Conservation (phyloP, 352 stramenopile genomes). For the Phytophthora syringae region DNA sequence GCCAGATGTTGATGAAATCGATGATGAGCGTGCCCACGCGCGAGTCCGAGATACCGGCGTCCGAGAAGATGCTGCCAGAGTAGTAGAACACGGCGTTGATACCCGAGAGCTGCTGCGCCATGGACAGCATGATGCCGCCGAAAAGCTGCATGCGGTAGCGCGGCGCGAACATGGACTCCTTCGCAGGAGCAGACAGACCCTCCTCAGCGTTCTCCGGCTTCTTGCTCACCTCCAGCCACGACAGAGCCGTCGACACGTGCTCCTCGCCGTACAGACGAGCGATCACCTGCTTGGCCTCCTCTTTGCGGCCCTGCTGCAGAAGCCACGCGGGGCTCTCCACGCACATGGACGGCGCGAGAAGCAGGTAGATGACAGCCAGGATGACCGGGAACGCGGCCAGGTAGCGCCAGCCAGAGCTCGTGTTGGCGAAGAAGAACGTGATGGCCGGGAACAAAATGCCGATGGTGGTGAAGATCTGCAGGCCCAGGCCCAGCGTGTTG, state of each 20-base stretch:
- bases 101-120: too few relatives aligned
- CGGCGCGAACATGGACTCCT: constrained; percentile 35
- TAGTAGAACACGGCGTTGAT: too few relatives aligned
- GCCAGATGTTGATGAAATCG: too few relatives aligned
- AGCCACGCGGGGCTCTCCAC: constrained; percentile 52
- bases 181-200: constrained; percentile 17
- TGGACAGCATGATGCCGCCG: too few relatives aligned
- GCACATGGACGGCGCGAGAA: constrained; percentile 23
- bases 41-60: too few relatives aligned
- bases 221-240: constrained; percentile 36
- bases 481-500: constrained; percentile 20
- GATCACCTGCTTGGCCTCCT: too few relatives aligned
- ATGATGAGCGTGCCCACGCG: too few relatives aligned
- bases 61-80: too few relatives aligned
- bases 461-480: constrained; percentile 26
- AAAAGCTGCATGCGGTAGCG: constrained; percentile 22
- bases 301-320: constrained; percentile 39
- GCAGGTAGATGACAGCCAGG: constrained; percentile 23
- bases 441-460: constrained; percentile 24
- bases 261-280: too few relatives aligned
- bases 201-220: constrained; percentile 11
- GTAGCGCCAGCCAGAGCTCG: constrained; percentile 30
- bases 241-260: too few relatives aligned
- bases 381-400: constrained; percentile 29
- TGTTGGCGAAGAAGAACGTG: constrained; percentile 32